Evolutionary conservation across 179 eudicot genomes (phyloP).

Genomic region (Actinidia chinensis): DNA sequence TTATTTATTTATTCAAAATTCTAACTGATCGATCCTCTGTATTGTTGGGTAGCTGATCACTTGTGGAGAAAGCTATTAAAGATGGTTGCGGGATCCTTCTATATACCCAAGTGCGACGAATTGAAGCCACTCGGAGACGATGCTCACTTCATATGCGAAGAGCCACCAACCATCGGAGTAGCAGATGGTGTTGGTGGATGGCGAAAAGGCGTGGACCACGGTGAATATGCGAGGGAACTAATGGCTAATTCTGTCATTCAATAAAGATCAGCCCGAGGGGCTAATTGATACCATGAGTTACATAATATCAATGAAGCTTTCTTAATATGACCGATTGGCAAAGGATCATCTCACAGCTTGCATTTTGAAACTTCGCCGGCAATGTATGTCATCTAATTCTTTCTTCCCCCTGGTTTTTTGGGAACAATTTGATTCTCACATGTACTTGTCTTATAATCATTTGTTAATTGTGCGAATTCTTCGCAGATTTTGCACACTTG

Average conservation of each 20-base stretch:
- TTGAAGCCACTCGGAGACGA: constrained; percentile 19
- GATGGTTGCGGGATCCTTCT: background rate
- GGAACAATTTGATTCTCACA: background rate
- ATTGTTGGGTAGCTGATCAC: background rate
- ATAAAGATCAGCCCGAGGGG: background rate
- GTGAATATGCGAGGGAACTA: constrained; percentile 31
- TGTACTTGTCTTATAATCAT: background rate
- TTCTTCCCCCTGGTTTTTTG: background rate
- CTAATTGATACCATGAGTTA: constrained; percentile 16
- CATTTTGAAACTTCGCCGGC: constrained; percentile 18
- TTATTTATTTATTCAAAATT: background rate
- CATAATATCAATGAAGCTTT: constrained; percentile 24
- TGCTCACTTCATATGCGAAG: constrained; percentile 20
- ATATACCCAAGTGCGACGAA: background rate
- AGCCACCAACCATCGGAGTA: constrained; percentile 16
- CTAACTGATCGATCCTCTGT: background rate
- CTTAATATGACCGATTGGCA: constrained; percentile 11
- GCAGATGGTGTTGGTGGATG: constrained; percentile 42
- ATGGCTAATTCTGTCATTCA: constrained; percentile 16
- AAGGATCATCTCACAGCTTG: constrained; percentile 36
- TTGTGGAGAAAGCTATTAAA: background rate
- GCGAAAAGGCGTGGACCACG: constrained; percentile 27
- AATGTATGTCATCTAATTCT: background rate
- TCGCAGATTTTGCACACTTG: constrained; percentile 18
- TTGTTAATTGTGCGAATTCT: background rate